Evolutionary conservation across 306 rosid genomes (phyloP), one percentile per base, ranked within the genome.

Genomic region (Trifolium repens): DNA sequence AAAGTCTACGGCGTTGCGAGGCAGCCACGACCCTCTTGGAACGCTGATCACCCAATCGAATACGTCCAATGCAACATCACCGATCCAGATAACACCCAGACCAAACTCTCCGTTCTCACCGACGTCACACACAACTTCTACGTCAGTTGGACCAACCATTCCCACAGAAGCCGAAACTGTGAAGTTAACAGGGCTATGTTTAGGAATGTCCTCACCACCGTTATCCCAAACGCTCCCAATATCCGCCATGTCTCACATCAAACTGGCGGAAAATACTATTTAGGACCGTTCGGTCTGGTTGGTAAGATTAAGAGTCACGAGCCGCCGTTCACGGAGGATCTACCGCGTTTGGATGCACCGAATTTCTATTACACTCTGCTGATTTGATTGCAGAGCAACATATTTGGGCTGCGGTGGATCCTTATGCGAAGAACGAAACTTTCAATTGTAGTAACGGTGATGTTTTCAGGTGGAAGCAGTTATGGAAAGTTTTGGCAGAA

Each of bases 1-100:
- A 89, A 91, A 37, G 90, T 91, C 69, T 91, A 91, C 76, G 93
- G 96, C 46, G 91, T 91, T 1, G 94, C 91, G 0, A 91, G 97
- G 22, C 84, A 94, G 1, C 88, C 92, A 6, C 87, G 91, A 0
- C 94, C 97, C 7, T 22, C 32, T 24, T 91, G 97, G 94, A 89
- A 86, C 81, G 86, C 78, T 43, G 97, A 89, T 3, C 91, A 87
- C 74, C 91, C 89, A 0, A 40, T 89, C 62, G 88, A 91, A 40
- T 89, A 87, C 47, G 74, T 89, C 76, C 94, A 86, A 79, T 91
- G 94, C 84, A 94, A 91, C 22, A 7, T 91, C 86, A 63, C 89
- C 67, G 89, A 89, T 54, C 65, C 85, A 13, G 27, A 72, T 15
- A 91, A 91, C 27, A 68, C 88, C 77, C 40, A 83, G 17, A 9